Evolutionary conservation across 345 rosid species (phyloP).

Genomic region (Dipteronia dyeriana): DNA sequence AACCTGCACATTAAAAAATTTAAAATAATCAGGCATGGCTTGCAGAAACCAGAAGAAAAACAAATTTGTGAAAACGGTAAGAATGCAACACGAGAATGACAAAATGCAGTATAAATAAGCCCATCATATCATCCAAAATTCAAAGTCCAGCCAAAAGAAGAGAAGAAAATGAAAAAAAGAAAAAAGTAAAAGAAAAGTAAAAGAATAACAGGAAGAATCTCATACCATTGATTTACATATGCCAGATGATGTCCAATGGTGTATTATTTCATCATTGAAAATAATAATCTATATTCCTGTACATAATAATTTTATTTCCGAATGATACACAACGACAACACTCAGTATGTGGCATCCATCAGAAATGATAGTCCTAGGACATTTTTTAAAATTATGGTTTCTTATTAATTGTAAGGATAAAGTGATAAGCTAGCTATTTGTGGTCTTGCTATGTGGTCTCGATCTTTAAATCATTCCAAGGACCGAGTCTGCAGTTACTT

Average conservation of each 20-base stretch:
- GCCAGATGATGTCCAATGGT: neutral
- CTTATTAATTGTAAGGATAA: neutral
- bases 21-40: neutral
- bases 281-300: neutral
- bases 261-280: neutral
- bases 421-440: neutral
- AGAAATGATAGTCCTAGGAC: neutral
- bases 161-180: neutral
- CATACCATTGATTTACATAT: neutral
- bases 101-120: neutral
- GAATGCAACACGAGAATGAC: neutral
- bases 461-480: neutral
- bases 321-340: neutral
- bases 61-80: neutral
- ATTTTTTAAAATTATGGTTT: neutral
- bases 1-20: constrained; percentile 45
- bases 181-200: neutral
- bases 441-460: neutral
- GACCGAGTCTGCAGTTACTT: neutral
- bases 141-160: neutral
- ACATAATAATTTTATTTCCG: neutral
- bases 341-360: neutral
- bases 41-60: neutral
- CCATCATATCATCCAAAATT: no score
- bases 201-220: neutral